These are phyloP conservation scores for Ceratonia siliqua DNA, from an alignment of 306 rosid genomes.

Conservation along the genomic window DNA sequence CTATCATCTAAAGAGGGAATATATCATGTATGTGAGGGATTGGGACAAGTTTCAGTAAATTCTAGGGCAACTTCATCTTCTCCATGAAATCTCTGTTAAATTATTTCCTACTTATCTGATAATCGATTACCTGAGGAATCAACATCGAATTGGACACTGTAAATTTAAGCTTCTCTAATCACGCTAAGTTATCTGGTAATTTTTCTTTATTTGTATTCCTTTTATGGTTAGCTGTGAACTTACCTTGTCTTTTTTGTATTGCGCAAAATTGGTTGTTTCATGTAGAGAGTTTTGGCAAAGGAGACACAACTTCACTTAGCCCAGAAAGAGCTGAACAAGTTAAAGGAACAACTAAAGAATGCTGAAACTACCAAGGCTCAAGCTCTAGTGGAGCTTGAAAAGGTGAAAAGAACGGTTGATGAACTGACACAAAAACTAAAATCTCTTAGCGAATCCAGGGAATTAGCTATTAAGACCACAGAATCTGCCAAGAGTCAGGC, in stretches of 20 bases:
- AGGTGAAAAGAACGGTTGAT: slow-evolving; percentile 58
- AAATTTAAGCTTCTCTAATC: neutral
- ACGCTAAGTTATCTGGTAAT: neutral
- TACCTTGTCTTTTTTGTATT: slow-evolving; percentile 1
- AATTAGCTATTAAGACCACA: slow-evolving; percentile 55
- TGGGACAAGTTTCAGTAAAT: neutral
- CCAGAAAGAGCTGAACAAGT: slow-evolving; percentile 78
- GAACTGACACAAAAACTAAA: slow-evolving; percentile 69
- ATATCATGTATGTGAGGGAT: slow-evolving; percentile 6
- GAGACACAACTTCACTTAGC: slow-evolving; percentile 86
- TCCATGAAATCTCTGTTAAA: neutral
- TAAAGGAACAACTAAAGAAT: slow-evolving; percentile 74
- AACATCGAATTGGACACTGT: neutral
- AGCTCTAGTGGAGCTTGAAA: slow-evolving; percentile 84
- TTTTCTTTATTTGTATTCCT: slow-evolving; percentile 11
- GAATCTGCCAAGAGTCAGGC: slow-evolving; percentile 68
- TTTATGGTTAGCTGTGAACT: neutral
- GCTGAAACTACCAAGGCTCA: slow-evolving; percentile 86
- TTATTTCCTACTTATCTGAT: neutral
- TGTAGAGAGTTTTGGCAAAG: slow-evolving; percentile 82
- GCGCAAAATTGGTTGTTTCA: slow-evolving; percentile 30
- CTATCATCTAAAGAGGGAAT: slow-evolving; percentile 2
- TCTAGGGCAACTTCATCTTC: neutral
- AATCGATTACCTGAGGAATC: neutral
- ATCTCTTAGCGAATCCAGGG: slow-evolving; percentile 67